phyloP scores from a whole-genome alignment of 2,329 filamentous ascomycete genomes.

The Colletotrichum paranaense region DNA sequence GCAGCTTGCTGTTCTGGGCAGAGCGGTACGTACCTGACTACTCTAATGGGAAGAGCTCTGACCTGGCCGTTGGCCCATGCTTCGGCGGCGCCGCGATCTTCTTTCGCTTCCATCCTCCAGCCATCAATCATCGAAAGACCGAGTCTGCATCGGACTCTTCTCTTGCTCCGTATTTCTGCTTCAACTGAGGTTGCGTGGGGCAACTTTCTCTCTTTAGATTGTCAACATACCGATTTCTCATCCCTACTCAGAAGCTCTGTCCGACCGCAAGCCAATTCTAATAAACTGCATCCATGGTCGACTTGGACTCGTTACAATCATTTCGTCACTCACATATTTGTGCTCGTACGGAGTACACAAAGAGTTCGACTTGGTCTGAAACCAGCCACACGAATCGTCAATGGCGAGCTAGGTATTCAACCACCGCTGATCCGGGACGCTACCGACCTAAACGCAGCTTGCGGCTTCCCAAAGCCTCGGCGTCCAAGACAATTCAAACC shows the following conservation, averaged over 20 bases:
- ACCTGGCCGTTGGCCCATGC: conserved; percentile 13
- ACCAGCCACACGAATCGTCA: conserved; percentile 9
- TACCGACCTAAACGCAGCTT: conserved; percentile 6
- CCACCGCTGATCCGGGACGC: not conserved
- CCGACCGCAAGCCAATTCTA: not conserved
- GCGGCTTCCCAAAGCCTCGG: conserved; percentile 1
- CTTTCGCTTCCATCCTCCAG: not conserved
- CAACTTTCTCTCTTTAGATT: not conserved
- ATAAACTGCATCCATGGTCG: not conserved
- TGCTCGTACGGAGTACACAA: not conserved
- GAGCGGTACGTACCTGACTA: not conserved
- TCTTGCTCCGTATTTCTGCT: not conserved
- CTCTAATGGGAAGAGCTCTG: not conserved
- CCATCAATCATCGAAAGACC: not conserved
- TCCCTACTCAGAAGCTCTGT: not conserved
- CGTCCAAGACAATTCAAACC: not conserved
- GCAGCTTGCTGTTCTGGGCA: conserved; percentile 8
- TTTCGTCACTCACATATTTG: not conserved
- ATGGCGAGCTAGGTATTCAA: not conserved
- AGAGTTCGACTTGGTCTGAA: not conserved
- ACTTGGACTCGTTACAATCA: not conserved
- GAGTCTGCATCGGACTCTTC: not conserved
- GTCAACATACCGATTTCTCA: not conserved
- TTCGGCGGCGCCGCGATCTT: conserved; percentile 20
- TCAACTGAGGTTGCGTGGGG: too few species aligned